Evolutionary conservation across 2,329 filamentous ascomycete genomes (phyloP), one percentile per base, ranked within the genome.

Genomic region (Penicillium psychrosexuale): DNA sequence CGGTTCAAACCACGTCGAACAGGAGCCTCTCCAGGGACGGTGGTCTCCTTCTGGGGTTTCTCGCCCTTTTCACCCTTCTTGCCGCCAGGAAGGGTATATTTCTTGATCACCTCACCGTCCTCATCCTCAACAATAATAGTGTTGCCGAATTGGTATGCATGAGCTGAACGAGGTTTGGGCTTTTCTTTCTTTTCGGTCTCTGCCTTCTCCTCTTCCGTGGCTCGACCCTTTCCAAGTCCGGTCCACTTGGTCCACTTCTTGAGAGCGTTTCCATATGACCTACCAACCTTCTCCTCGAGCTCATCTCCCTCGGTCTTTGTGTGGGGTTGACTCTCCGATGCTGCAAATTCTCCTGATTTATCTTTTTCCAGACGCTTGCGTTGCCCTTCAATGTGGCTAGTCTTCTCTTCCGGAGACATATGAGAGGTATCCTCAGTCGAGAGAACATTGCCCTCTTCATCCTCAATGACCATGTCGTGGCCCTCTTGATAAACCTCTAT

Each of bases 381-480:
- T 61, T 82, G 78, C 11, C 74, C 68, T 47, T 74, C 61, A 13
- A 78, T 88, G 40, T 84, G 80, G 64, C 84, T 83, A 46, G 82
- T 75, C 43, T 85, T 74, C 61, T 90, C 82, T n/a, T 82, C 81
- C 5, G 82, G 80, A 43, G 72, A 74, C 58, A 77, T 68, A 33
- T 75, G 63, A 15, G 61, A 68, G 11, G 71, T 80, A 39, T 82
- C 73, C 60, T 86, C 80, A 0, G 90, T 83, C 17, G 84, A 84
- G 6, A 97, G 70, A 3, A 97, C 92, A 51, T 97, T 92, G 8
- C 93, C 93, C 54, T 96, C 88, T 59, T 86, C 80, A 64, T 96
- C 89, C 72, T 97, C 93, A 53, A 95, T 84, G 7, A 97, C 77
- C 37, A 94, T 82, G 22, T 95, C 74, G 50, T 86, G 72, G 1